Evolutionary conservation across 257 asterid genomes (phyloP).

Genomic region (Solanum tarijense): DNA sequence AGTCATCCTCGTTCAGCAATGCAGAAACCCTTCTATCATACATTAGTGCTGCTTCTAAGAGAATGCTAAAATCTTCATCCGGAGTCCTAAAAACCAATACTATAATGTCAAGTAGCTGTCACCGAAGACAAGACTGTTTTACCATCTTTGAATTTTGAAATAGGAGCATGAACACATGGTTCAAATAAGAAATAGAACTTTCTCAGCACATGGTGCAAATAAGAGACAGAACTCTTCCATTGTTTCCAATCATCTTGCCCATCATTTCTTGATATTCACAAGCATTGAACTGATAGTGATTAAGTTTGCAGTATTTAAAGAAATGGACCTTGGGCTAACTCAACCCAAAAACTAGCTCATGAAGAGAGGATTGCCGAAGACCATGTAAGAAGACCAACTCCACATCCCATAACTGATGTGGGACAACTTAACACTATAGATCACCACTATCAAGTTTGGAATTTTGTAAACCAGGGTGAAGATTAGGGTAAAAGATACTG

Average conservation of each 20-base stretch:
- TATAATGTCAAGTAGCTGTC: not conserved
- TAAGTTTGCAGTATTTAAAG: not conserved
- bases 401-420: not conserved
- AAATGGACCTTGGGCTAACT: not conserved
- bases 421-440: not conserved
- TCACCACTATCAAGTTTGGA: not conserved
- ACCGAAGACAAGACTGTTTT: not conserved
- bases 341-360: not conserved
- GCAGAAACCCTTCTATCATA: constrained; percentile 94
- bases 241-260: not conserved
- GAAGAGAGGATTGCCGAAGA: not conserved
- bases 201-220: not conserved
- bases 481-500: not conserved
- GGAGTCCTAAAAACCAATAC: constrained; percentile 59
- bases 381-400: not conserved
- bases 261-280: not conserved
- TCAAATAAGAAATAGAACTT: not conserved
- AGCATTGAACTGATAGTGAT: not conserved
- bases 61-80: constrained; percentile 89
- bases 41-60: constrained; percentile 94
- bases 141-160: not conserved
- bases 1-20: constrained; percentile 61
- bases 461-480: not conserved
- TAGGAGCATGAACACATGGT: not conserved
- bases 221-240: not conserved